Evolutionary conservation across 2,329 filamentous ascomycete species (phyloP), one percentile per base, ranked within the genome.

Genomic region (Aspergillus amoenus): DNA sequence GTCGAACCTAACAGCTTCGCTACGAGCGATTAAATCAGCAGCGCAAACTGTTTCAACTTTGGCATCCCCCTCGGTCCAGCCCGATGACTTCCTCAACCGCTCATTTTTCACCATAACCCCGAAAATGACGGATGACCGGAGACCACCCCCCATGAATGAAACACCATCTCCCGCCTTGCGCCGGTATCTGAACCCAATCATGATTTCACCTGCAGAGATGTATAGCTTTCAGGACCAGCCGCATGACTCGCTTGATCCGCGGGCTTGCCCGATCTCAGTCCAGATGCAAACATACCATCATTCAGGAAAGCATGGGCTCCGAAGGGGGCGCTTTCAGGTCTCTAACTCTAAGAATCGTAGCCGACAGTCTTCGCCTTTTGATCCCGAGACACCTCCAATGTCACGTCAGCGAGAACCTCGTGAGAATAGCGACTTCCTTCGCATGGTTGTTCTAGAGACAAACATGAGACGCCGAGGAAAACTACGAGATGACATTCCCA

Each of bases 381-480:
- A 73, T 46, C 68, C 69, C 11, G 72, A 73, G 45, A 65, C 70
- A 4, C 71, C 73, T 3, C 76, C 80, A 3, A 70, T 77, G 49
- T 76, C 80, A 15, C 81, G 84, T 11, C 83, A 84, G 63, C 79
- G 85, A n/a, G 85, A 88, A 65, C 82, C 83, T 27, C 77, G 85
- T 50, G 85, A 88, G 66, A 88, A 88, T 68, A 78, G 81, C 61
- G 81, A 87, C 65, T 88, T 88, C 67, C 71, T 88, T 46, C 81
- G 85, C 37, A 81, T 87, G 61, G 83, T 87, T 15, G 85, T 87
- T 11, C 76, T 87, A 47, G 85, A 88, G 71, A 86, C 87, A 84
- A 87, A 87, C 68, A 88, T 88, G 85, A 80, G 84, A 39, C 80
- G 84, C 43, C 78, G 77, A 59, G 85, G 85, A 55, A 88, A 88